Evolutionary conservation across 2,329 filamentous ascomycete genomes (phyloP).

Genomic region (Sclerotinia borealis): DNA sequence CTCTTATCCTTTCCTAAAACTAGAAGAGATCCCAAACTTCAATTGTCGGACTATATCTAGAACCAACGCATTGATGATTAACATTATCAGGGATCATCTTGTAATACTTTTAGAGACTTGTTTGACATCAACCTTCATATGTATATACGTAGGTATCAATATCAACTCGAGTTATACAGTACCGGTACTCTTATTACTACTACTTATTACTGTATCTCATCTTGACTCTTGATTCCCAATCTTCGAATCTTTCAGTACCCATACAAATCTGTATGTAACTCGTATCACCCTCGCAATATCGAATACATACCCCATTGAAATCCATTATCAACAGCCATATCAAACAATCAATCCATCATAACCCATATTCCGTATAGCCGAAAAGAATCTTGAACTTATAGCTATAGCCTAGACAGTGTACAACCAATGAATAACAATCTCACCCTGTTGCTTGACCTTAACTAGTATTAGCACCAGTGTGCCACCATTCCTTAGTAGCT

Average conservation of each 20-base stretch:
- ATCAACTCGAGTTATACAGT: too few relatives aligned
- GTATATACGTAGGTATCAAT: too few relatives aligned
- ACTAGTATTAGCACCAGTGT: neutral
- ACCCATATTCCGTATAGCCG: neutral
- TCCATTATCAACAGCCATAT: conserved; percentile 14
- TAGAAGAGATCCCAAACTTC: neutral
- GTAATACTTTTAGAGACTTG: neutral
- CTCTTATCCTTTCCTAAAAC: neutral
- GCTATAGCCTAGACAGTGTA: neutral
- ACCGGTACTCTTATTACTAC: too few relatives aligned
- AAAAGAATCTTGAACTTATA: neutral
- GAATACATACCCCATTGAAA: conserved; percentile 13
- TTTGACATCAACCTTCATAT: neutral
- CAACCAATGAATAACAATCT: conserved; percentile 5
- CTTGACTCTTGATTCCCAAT: neutral
- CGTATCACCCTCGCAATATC: neutral
- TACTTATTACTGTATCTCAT: neutral
- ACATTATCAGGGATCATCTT: neutral
- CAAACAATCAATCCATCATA: neutral
- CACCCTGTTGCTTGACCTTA: neutral
- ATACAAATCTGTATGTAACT: neutral
- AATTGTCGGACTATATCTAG: neutral
- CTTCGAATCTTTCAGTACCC: neutral
- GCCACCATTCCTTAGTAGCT: neutral
- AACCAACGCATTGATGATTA: neutral